phyloP scores from a whole-genome alignment of 2,329 filamentous ascomycete genomes.

The Harringtonia aguacate region DNA sequence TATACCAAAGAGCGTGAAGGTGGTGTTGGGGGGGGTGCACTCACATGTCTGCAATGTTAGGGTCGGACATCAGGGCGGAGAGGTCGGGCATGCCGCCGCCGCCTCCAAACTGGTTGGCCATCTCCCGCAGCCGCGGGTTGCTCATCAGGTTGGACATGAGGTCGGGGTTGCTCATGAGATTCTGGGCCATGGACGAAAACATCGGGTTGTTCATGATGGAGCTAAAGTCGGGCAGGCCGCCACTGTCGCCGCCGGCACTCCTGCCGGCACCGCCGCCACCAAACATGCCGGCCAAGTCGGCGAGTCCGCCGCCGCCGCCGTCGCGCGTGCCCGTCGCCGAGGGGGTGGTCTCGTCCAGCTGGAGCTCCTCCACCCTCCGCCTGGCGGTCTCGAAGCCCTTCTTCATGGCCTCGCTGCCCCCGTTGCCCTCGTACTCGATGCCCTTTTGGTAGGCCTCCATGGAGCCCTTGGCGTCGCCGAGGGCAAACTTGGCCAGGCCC shows the following conservation, averaged over 20 bases:
- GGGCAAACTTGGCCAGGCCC: constrained; percentile 80
- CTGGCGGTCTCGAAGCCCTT: constrained; percentile 93
- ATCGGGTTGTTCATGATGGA: constrained; percentile 95
- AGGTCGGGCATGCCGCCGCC: constrained; percentile 83
- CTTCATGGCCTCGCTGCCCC: constrained; percentile 94
- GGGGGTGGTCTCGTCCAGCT: constrained; percentile 36
- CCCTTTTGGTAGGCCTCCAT: constrained; percentile 93
- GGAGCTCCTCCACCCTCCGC: constrained; percentile 73
- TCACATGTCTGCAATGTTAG: constrained; percentile 86
- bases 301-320: constrained; percentile 53
- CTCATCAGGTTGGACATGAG: constrained; percentile 87
- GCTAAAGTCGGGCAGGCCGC: constrained; percentile 72
- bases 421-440: constrained; percentile 88
- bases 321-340: constrained; percentile 17
- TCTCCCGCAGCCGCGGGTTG: constrained; percentile 79
- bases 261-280: constrained; percentile 40
- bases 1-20: too few species aligned
- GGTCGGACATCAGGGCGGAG: constrained; percentile 78
- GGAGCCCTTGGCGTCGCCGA: constrained; percentile 80
- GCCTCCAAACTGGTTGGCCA: constrained; percentile 70
- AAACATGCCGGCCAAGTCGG: constrained; percentile 61
- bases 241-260: constrained; percentile 45
- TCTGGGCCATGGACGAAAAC: constrained; percentile 96
- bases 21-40: too few species aligned
- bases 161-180: constrained; percentile 92